Evolutionary conservation across 345 rosid genomes (phyloP).

Genomic region (Populus nigra): DNA sequence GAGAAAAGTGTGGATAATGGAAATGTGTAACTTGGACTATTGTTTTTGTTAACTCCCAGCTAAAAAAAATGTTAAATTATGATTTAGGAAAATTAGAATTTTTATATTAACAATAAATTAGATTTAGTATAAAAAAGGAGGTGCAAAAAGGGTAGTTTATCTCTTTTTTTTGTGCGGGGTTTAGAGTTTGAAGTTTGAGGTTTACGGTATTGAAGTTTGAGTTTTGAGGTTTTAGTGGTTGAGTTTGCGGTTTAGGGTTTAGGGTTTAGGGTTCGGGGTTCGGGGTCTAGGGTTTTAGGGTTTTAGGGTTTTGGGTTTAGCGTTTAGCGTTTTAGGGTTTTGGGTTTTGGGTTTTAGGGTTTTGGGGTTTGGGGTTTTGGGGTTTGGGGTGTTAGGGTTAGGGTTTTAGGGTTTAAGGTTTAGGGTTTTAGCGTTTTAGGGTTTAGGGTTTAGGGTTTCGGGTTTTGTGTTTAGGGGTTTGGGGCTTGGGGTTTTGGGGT

Average conservation of each 20-base stretch:
- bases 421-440: too few species aligned
- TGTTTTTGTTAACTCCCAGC: too few species aligned
- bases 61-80: too few species aligned
- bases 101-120: too few species aligned
- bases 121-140: too few species aligned
- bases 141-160: background rate
- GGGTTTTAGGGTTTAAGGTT: too few species aligned
- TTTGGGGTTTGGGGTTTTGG: slow-evolving; percentile 4
- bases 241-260: background rate
- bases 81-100: too few species aligned
- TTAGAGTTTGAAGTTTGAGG: background rate
- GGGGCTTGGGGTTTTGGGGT: background rate
- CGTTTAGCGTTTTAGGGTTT: background rate
- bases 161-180: background rate
- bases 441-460: background rate
- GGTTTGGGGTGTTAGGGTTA: slow-evolving; percentile 6
- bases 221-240: rapidly evolving
- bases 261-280: background rate
- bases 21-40: too few species aligned
- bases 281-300: background rate
- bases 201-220: too few species aligned
- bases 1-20: too few species aligned
- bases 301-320: background rate
- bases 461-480: too few species aligned
- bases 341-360: slow-evolving; percentile 5